phyloP scores from a whole-genome alignment of 148 eudicot genomes.

The Silene latifolia region DNA sequence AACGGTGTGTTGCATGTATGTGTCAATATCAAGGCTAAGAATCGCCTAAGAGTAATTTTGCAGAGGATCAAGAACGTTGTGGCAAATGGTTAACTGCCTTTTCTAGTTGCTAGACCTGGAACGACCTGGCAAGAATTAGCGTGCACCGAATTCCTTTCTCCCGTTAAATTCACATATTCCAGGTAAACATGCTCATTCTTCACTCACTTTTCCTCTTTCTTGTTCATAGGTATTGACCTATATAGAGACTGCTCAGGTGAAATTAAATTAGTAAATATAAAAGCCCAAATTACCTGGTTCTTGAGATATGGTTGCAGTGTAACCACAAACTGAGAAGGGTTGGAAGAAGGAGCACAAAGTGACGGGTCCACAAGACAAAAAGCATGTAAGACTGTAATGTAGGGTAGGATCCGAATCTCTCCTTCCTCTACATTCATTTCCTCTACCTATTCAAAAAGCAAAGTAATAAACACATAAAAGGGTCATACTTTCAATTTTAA shows the following conservation, averaged over 20 bases:
- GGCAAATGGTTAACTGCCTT: neutral
- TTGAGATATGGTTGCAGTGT: conserved; percentile 94
- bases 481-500: conserved; percentile 13
- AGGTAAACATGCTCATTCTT: neutral
- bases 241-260: neutral
- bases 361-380: conserved; percentile 93
- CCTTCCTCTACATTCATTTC: conserved; percentile 68
- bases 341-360: conserved; percentile 93
- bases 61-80: too few relatives aligned
- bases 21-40: neutral
- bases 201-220: neutral
- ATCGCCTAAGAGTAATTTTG: too few relatives aligned
- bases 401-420: conserved; percentile 71
- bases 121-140: too few relatives aligned
- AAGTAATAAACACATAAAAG: conserved; percentile 4
- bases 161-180: too few relatives aligned
- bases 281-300: conserved; percentile 61
- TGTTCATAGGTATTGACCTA: neutral
- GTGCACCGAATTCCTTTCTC: too few relatives aligned
- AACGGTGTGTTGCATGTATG: neutral
- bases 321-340: conserved; percentile 94
- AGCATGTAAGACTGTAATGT: conserved; percentile 82
- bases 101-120: too few relatives aligned
- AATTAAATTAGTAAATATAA: neutral
- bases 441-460: conserved; percentile 48